A percentile compares a stretch with the other conserved stretches of the same genome.
Conservation (phyloP, 2,329 filamentous ascomycete species). For the Drechslerella stenobrocha region DNA sequence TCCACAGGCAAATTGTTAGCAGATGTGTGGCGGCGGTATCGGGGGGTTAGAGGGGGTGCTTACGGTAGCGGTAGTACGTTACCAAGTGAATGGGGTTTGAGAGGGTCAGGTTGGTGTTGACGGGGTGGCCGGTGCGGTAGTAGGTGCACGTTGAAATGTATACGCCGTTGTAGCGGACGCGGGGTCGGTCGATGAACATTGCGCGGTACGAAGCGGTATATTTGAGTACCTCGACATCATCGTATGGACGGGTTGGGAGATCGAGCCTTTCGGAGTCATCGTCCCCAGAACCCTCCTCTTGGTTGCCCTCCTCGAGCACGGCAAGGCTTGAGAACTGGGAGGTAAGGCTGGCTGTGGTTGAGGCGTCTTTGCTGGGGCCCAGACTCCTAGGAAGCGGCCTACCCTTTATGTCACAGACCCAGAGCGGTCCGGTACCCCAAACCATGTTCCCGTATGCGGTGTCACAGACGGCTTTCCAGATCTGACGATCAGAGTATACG, state of each 20-base stretch:
- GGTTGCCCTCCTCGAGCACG: constrained; percentile 35
- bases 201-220: constrained; percentile 49
- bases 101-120: constrained; percentile 73
- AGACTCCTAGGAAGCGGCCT: constrained; percentile 8
- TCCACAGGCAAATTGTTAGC: neutral
- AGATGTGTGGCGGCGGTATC: neutral
- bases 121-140: constrained; percentile 75
- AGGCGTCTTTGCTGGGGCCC: constrained; percentile 18
- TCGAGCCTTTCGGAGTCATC: constrained; percentile 48
- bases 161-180: constrained; percentile 89
- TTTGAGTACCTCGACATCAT: constrained; percentile 55
- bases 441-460: constrained; percentile 69
- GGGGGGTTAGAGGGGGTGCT: constrained; percentile 1
- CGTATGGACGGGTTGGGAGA: constrained; percentile 52
- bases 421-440: constrained; percentile 69
- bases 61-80: constrained; percentile 88
- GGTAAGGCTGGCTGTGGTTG: constrained; percentile 4
- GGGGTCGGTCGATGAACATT: constrained; percentile 59
- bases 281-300: constrained; percentile 53
- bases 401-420: constrained; percentile 68
- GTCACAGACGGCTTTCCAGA: constrained; percentile 79
- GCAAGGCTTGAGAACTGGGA: constrained; percentile 15
- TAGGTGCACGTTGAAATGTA: constrained; percentile 99
- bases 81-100: constrained; percentile 85
- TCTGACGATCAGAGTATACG: constrained; percentile 76